A percentile compares a stretch with the other conserved stretches of the same genome.
Conservation (phyloP, 2,329 filamentous ascomycete genomes). For the Magnaporthales sp. region DNA sequence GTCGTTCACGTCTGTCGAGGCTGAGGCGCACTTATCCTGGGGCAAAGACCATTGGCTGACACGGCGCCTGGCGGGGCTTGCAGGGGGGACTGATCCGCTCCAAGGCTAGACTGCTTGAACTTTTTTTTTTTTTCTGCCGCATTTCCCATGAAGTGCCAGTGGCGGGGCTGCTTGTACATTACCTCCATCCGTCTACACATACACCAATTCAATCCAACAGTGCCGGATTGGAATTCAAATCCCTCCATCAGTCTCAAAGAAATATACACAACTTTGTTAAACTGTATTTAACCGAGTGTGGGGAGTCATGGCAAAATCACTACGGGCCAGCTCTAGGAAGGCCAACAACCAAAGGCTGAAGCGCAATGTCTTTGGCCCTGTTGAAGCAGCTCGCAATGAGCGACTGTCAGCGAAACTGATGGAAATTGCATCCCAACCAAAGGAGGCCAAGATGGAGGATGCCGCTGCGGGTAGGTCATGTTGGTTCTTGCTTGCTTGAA, state of each 20-base stretch:
- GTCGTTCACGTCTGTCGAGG: neutral
- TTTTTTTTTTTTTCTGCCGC: conserved; percentile 2
- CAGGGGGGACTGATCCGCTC: neutral
- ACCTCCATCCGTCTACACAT: neutral
- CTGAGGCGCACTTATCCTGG: neutral
- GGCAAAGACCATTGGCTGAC: neutral
- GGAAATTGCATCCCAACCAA: conserved; percentile 69
- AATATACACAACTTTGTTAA: neutral
- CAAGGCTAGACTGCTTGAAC: neutral
- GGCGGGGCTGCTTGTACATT: neutral
- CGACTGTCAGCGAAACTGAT: conserved; percentile 80
- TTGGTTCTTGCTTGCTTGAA: neutral
- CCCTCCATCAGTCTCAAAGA: neutral
- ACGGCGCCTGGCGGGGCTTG: neutral
- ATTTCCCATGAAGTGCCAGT: neutral
- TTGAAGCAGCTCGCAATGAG: conserved; percentile 69
- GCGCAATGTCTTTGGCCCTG: conserved; percentile 73
- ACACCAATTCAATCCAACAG: neutral
- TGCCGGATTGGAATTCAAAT: neutral
- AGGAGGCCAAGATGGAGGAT: conserved; percentile 32
- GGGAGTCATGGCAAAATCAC: conserved; percentile 71
- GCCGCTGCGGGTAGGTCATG: neutral
- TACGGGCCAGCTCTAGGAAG: conserved; percentile 72
- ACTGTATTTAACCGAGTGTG: neutral
- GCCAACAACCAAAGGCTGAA: conserved; percentile 76